phyloP scores from a whole-genome alignment of 306 rosid species.

The Psophocarpus tetragonolobus region DNA sequence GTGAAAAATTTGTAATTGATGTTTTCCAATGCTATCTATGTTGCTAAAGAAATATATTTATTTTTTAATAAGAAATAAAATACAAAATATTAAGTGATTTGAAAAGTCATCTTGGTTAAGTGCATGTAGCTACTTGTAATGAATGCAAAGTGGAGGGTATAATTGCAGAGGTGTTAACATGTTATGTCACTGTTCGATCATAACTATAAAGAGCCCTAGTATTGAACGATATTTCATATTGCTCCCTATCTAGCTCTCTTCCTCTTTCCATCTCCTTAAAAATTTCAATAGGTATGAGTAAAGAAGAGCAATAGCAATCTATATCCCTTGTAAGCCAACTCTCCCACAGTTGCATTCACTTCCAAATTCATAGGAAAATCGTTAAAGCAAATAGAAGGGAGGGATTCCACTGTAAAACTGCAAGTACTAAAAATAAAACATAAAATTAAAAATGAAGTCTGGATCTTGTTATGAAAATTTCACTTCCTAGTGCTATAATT shows the following conservation, averaged over 20 bases:
- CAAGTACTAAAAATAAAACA: not conserved
- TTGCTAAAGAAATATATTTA: too few species aligned
- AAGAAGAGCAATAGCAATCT: not conserved
- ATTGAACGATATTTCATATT: not conserved
- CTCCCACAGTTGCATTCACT: not conserved
- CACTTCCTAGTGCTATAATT: not conserved
- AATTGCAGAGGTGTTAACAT: constrained; percentile 1
- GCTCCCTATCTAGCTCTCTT: constrained; percentile 7
- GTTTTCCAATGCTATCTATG: not conserved
- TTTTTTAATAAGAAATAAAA: not conserved
- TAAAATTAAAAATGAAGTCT: not conserved
- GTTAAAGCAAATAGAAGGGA: not conserved
- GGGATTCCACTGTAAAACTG: not conserved
- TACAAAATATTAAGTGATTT: not conserved
- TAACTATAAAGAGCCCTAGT: not conserved
- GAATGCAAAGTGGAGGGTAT: not conserved
- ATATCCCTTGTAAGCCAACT: constrained; percentile 16
- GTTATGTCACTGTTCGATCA: not conserved
- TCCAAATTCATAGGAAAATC: not conserved
- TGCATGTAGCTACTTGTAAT: not conserved
- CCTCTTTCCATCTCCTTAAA: not conserved
- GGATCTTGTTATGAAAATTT: not conserved
- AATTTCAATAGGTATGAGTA: not conserved
- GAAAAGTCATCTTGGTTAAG: not conserved
- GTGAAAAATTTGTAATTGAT: not conserved